Evolutionary conservation across 495 filamentous ascomycete genomes (phyloP).

Genomic region (Clavariopsis aquatica): DNA sequence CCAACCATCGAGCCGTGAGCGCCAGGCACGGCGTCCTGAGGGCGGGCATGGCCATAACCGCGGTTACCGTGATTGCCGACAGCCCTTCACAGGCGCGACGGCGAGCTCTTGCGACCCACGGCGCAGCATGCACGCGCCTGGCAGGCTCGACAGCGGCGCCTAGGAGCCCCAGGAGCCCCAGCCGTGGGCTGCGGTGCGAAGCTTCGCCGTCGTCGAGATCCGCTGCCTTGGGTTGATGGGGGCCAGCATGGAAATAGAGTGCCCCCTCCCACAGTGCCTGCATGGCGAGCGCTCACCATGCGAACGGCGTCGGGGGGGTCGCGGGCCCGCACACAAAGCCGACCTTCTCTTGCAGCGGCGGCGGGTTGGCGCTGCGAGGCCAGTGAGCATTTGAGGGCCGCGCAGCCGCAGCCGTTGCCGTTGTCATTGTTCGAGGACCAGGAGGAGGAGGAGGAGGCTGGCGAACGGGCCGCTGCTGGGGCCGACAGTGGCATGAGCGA

Average conservation of each 20-base stretch:
- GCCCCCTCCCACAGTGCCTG: conserved; percentile 13
- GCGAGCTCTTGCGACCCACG: not conserved
- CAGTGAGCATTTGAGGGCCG: not conserved
- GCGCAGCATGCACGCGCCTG: not conserved
- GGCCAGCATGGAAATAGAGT: conserved; percentile 12
- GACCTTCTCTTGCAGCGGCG: not conserved
- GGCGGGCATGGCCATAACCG: not conserved
- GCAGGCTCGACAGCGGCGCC: not conserved
- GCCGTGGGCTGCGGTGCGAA: conserved; percentile 15
- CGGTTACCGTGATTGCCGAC: not conserved
- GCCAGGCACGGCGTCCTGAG: not conserved
- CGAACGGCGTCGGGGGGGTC: conserved; percentile 8
- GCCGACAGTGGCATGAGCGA: not conserved
- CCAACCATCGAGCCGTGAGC: not conserved
- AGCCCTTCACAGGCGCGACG: not conserved
- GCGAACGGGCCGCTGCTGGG: conserved; percentile 8
- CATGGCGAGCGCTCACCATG: conserved; percentile 15
- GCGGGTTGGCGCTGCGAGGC: not conserved
- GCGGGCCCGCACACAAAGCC: too few relatives aligned
- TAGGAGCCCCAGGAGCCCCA: not conserved
- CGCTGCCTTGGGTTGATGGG: conserved; percentile 23
- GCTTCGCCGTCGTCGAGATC: conserved; percentile 26
- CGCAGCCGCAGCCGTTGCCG: not conserved
- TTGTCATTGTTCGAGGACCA: too few relatives aligned
- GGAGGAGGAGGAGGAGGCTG: too few relatives aligned